A percentile compares a stretch with the other conserved stretches of the same genome.
phyloP scores from a whole-genome alignment of 768 basidiomycete species.

The Roridomyces roridus region DNA sequence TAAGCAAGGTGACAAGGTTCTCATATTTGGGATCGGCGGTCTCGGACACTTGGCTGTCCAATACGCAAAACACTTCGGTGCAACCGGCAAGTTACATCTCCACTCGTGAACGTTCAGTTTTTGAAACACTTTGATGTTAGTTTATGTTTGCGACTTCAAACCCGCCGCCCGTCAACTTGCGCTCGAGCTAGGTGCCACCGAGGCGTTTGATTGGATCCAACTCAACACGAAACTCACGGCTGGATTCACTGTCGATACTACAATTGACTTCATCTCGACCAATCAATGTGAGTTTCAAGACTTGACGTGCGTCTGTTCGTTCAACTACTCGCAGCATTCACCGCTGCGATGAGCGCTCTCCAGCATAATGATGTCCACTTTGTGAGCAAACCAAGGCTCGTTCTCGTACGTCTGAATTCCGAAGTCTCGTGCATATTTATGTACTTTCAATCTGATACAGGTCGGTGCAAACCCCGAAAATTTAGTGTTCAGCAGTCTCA shows the following conservation, averaged over 20 bases:
- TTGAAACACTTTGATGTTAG: not conserved
- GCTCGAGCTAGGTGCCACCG: conserved; percentile 26
- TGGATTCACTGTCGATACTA: conserved; percentile 27
- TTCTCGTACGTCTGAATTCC: conserved; percentile 4
- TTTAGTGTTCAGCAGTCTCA: conserved; percentile 7
- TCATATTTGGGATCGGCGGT: conserved; percentile 23
- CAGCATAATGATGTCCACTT: conserved; percentile 13
- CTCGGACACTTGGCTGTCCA: conserved; percentile 26
- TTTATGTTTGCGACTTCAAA: conserved; percentile 30
- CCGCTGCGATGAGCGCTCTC: conserved; percentile 13
- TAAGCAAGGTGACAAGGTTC: conserved; percentile 20
- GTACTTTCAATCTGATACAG: not conserved
- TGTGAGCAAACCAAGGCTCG: not conserved
- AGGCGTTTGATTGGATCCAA: conserved; percentile 25
- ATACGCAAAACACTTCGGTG: conserved; percentile 29
- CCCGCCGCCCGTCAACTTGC: conserved; percentile 28
- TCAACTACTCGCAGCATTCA: conserved; percentile 3
- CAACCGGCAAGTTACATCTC: too few relatives aligned
- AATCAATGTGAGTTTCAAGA: conserved; percentile 25
- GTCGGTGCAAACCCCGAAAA: conserved; percentile 16
- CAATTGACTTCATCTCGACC: conserved; percentile 30
- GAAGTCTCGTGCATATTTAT: not conserved
- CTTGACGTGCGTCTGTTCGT: not conserved
- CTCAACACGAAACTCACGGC: conserved; percentile 13
- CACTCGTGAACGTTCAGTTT: not conserved